phyloP scores from a whole-genome alignment of 306 rosid species.

The Quercus ilex region DNA sequence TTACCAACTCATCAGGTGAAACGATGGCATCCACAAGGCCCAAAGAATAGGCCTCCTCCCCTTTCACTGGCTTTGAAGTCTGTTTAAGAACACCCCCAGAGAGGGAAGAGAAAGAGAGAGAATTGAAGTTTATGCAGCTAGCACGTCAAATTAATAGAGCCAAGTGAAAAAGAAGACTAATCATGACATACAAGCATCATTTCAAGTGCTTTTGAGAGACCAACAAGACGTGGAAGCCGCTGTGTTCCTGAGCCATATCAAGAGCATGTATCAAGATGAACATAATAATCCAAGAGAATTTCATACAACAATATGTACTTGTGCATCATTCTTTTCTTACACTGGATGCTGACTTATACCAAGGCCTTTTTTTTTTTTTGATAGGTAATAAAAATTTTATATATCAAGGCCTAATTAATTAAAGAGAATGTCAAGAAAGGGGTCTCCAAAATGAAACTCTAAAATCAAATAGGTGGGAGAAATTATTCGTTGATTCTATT shows the following conservation, averaged over 20 bases:
- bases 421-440: background rate
- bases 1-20: conserved; percentile 63
- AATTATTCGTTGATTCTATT: background rate
- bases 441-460: background rate
- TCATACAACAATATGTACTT: background rate
- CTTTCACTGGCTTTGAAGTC: conserved; percentile 85
- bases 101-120: conserved; percentile 2
- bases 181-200: conserved; percentile 77
- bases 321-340: background rate
- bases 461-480: background rate
- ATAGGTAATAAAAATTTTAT: no score
- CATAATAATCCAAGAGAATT: background rate
- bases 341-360: background rate
- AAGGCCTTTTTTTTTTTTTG: no score
- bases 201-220: conserved; percentile 85
- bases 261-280: conserved; percentile 6
- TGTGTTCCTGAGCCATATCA: conserved; percentile 76
- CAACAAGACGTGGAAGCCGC: conserved; percentile 98
- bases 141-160: conserved; percentile 3
- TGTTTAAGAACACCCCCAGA: conserved; percentile 20
- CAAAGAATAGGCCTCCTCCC: conserved; percentile 70
- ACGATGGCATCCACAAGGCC: conserved; percentile 91
- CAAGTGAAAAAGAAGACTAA: conserved; percentile 3
- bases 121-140: conserved; percentile 14
- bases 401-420: background rate